Percentiles rank a stretch among this genome's conserved stretches.
Evolutionary conservation across 768 basidiomycete species (phyloP).

Genomic region (Lactarius evosmus): DNA sequence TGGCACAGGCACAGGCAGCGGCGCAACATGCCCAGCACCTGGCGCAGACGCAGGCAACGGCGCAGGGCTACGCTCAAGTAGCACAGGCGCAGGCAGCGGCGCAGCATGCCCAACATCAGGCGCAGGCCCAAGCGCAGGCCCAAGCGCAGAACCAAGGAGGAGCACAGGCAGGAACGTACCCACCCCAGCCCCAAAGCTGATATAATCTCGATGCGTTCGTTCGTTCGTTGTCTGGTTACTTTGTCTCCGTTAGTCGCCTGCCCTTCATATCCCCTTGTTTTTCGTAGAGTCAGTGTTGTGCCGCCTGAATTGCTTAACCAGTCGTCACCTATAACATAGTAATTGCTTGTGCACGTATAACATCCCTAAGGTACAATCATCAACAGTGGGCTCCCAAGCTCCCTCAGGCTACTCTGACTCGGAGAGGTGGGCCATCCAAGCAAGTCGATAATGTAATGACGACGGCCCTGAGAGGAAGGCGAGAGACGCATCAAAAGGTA

Average conservation of each 20-base stretch:
- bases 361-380: not conserved
- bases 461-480: no score
- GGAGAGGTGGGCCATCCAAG: not conserved
- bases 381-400: no score
- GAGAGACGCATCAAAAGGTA: not conserved
- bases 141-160: constrained; percentile 19
- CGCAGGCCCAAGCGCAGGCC: constrained; percentile 11
- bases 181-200: constrained; percentile 14
- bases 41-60: constrained; percentile 13
- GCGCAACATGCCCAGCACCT: constrained; percentile 9
- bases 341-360: no score
- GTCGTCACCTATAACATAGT: no score
- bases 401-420: no score
- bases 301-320: not conserved
- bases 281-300: not conserved
- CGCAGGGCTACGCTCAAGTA: constrained; percentile 15
- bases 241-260: not conserved
- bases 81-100: constrained; percentile 20
- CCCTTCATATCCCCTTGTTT: not conserved
- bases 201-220: not conserved
- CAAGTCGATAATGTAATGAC: no score
- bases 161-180: constrained; percentile 19
- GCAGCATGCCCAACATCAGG: constrained; percentile 9
- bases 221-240: not conserved
- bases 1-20: constrained; percentile 12